Evolutionary conservation across 2,329 filamentous ascomycete genomes (phyloP).

Genomic region (Zymoseptoria pseudotritici): DNA sequence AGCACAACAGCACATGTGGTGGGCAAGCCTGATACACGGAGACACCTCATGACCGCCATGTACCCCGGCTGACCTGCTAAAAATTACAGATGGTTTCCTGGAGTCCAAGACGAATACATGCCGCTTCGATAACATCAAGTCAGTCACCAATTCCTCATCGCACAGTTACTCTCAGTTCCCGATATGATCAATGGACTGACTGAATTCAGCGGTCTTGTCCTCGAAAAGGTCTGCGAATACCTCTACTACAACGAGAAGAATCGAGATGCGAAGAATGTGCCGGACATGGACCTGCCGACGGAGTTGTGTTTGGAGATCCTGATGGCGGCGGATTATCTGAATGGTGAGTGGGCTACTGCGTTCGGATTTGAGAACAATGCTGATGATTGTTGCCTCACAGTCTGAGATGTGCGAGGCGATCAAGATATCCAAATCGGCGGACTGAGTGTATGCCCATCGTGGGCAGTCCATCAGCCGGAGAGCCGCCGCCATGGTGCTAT

Average conservation of each 20-base stretch:
- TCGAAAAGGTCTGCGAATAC: constrained; percentile 77
- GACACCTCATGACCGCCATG: neutral
- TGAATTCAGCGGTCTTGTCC: constrained; percentile 55
- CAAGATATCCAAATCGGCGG: no score
- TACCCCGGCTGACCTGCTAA: neutral
- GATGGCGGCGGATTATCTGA: constrained; percentile 69
- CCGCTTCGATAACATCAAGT: constrained; percentile 68
- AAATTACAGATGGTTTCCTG: constrained; percentile 51
- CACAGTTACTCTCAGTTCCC: neutral
- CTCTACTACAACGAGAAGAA: constrained; percentile 76
- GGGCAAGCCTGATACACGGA: neutral
- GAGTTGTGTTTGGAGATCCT: constrained; percentile 72
- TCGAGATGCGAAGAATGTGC: constrained; percentile 61
- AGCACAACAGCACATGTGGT: neutral
- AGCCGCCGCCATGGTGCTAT: no score
- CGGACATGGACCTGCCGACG: constrained; percentile 72
- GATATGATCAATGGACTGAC: neutral
- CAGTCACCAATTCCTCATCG: constrained; percentile 28
- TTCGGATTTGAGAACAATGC: neutral
- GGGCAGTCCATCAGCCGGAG: no score
- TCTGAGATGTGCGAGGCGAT: neutral
- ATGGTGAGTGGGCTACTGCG: constrained; percentile 41
- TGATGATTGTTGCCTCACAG: neutral
- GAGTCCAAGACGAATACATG: constrained; percentile 60
- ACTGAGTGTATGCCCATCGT: no score